These are phyloP conservation scores for Exophiala lecanii-corni DNA, from an alignment of 2,329 filamentous ascomycete species.

Conservation along the genomic window DNA sequence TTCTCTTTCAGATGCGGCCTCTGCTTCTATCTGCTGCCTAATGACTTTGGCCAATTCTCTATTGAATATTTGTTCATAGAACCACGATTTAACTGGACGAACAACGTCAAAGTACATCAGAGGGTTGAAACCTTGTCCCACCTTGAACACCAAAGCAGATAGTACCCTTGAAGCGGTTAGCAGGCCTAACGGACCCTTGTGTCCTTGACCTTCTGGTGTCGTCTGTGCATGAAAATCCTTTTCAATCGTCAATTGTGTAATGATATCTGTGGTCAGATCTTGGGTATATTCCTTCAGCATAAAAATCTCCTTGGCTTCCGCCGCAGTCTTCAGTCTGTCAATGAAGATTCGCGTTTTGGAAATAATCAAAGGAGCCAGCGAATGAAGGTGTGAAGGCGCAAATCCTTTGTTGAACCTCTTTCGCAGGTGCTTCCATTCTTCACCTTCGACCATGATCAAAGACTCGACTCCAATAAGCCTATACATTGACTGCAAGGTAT, in stretches of 20 bases:
- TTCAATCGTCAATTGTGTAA: conserved; percentile 35
- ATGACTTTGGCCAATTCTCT: conserved; percentile 13
- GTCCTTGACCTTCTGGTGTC: conserved; percentile 14
- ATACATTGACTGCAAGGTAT: conserved; percentile 30
- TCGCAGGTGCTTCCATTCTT: conserved; percentile 37
- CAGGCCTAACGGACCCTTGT: conserved; percentile 16
- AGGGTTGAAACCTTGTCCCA: conserved; percentile 17
- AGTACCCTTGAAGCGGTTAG: conserved; percentile 14
- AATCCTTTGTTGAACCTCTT: conserved; percentile 39
- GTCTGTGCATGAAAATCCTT: conserved; percentile 22
- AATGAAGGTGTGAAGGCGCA: conserved; percentile 34
- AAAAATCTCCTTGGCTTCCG: conserved; percentile 32
- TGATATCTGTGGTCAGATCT: conserved; percentile 41
- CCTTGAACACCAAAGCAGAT: conserved; percentile 10
- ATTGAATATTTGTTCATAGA: conserved; percentile 20
- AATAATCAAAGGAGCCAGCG: conserved; percentile 29
- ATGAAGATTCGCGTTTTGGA: conserved; percentile 18
- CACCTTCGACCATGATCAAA: conserved; percentile 35
- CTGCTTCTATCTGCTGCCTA: conserved; percentile 9
- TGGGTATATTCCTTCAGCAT: conserved; percentile 35
- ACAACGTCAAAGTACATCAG: conserved; percentile 12
- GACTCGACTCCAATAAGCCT: conserved; percentile 31
- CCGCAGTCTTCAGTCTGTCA: conserved; percentile 21
- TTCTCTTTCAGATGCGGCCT: conserved; percentile 4
- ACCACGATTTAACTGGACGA: conserved; percentile 15